Evolutionary conservation across 495 filamentous ascomycete species (phyloP), one percentile per base, ranked within the genome.

Genomic region (Amniculicola lignicola): DNA sequence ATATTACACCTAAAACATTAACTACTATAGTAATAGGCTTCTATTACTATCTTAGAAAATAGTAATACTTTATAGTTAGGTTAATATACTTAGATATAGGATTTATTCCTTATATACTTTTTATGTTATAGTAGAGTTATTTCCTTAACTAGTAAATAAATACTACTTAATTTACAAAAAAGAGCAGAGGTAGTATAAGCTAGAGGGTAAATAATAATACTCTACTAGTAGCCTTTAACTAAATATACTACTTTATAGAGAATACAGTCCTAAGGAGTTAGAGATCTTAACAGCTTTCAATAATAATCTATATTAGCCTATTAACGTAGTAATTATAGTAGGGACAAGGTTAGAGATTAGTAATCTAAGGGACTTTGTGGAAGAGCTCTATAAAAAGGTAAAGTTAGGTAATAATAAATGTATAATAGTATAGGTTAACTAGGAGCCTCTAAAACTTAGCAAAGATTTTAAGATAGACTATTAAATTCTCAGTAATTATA

Each of bases 401-500:
- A 28, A 46, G 43, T 29, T 21, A 29, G 22, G 15, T n/a, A 28
- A 46, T 21, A 46, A 46, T 4, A n/a, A 27, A 46, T 28, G 22
- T n/a, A 5, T 46, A 46, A 46, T 21, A 31, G 25, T 46, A 21
- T 46, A 21, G 43, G 23, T 46, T 21, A 46, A 31, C 22, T 21
- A 22, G 10, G 22, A 46, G 3, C 10, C 23, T 46, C 25, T 16
- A 46, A 28, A 28, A 46, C 43, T 3, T 27, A 46, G 15, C 12
- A 21, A 3, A 2, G 14, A 46, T 16, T 46, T 46, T 21, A 21
- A 46, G 22, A 28, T 46, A n/a, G 22, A 29, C 43, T 46, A 46
- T 28, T 7, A 46, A 31, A n/a, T 46, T 46, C 43, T 46, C 25
- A n/a, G 22, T 21, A 24, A 46, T 28, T 28, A 25, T 46, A 21